Base-by-base conservation (phyloP, 2,329 filamentous ascomycete genomes). In the Sporothrix globosa region DNA sequence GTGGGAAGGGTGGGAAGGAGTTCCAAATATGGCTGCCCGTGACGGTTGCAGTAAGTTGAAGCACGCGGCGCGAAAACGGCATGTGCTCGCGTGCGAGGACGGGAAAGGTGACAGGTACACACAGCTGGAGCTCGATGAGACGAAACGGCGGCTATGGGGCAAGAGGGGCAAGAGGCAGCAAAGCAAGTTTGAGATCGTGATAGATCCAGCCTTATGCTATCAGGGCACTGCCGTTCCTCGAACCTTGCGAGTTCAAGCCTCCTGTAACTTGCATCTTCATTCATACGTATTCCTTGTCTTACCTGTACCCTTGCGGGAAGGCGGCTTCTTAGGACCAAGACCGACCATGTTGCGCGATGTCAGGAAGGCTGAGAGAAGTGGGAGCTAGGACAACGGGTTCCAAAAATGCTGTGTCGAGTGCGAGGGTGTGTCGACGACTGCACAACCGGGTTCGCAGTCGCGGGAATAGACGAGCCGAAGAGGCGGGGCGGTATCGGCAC, bases 271-370 rank as follows among this genome's bases (percentile, higher is more conserved):
- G 21, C 9, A 50, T 34, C 21, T 50, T 24, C 61, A n/a, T n/a
- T 24, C 44, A 52, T 13, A 5, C 6, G 9, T 30, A 4, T 21
- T 4, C 52, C 46, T 17, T 58, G 34, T 78, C 78, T 66, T 79
- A 79, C 78, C 77, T 70, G 78, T 79, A 65, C 79, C 78, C 76
- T 78, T 80, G 77, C 90, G 88, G 81, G 88, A 90, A 54, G 88
- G 89, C 73, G 85, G 84, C 77, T 84, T 86, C 79, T 87, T 88
- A 74, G 89, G 86, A 78, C 87, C 87, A 73, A 89, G 76, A 76
- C 86, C 86, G 75, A 90, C 88, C 89, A 91, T 91, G 66, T 71
- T 80, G 75, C 73, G 54, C 39, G 34, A 21, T 13, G 27, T 13
- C 39, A 19, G n/a, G 58, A 34, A 58, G 69, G 39, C 67, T 34